These are phyloP conservation scores for Rhynchosporium agropyri DNA, from an alignment of 2,329 filamentous ascomycete genomes.

Conservation along the genomic window DNA sequence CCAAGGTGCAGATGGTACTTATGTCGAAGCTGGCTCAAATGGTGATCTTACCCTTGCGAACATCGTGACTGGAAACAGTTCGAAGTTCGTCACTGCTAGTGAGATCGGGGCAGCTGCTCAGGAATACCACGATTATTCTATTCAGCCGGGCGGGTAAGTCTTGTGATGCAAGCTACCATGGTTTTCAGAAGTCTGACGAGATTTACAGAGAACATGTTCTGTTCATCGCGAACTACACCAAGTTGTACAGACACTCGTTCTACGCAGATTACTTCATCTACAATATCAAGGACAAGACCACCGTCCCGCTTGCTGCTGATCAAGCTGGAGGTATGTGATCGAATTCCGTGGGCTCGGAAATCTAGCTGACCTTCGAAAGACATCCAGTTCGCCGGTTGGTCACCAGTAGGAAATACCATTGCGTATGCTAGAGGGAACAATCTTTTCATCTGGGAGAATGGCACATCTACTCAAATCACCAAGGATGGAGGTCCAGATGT, in stretches of 20 bases:
- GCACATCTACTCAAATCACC: constrained; percentile 55
- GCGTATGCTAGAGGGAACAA: constrained; percentile 71
- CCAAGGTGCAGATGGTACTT: constrained; percentile 62
- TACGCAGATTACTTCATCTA: constrained; percentile 68
- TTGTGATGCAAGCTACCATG: background rate
- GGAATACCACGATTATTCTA: constrained; percentile 60
- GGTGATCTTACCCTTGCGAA: constrained; percentile 63
- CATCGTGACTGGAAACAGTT: constrained; percentile 58
- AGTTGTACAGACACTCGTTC: constrained; percentile 70
- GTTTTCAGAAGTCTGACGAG: background rate
- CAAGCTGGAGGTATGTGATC: constrained; percentile 44
- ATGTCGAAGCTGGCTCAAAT: constrained; percentile 54
- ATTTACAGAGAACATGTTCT: constrained; percentile 52
- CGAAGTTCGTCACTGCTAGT: constrained; percentile 60
- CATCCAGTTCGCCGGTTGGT: constrained; percentile 68
- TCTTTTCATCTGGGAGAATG: constrained; percentile 60
- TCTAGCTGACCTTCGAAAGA: constrained; percentile 16
- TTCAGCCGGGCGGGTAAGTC: constrained; percentile 55
- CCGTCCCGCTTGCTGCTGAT: constrained; percentile 57
- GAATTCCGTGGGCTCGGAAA: background rate
- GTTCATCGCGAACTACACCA: constrained; percentile 66
- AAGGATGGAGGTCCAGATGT: constrained; percentile 60
- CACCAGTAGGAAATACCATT: constrained; percentile 58
- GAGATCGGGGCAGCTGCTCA: constrained; percentile 51
- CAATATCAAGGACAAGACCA: constrained; percentile 59